A percentile compares a stretch with the other conserved stretches of the same genome.
phyloP scores from a whole-genome alignment of 768 basidiomycete species.

The Clavulina sp. region DNA sequence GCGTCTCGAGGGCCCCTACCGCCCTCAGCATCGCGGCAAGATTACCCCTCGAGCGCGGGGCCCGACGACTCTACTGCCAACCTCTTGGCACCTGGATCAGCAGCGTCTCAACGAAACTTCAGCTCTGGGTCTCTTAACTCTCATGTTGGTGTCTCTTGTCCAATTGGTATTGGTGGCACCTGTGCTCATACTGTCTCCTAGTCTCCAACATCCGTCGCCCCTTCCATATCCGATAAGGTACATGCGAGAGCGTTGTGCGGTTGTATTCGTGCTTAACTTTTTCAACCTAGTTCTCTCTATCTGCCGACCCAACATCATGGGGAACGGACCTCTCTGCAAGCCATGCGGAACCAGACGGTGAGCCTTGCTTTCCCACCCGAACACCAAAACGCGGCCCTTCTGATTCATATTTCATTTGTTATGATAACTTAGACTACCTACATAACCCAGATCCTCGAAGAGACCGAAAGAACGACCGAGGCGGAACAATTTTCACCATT shows the following conservation, averaged over 20 bases:
- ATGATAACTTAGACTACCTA: slow-evolving; percentile 5
- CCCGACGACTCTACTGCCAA: not conserved
- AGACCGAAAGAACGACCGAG: slow-evolving; percentile 16
- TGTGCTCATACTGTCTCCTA: not conserved
- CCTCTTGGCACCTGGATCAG: not conserved
- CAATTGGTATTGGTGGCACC: not conserved
- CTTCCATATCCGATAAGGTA: slow-evolving; percentile 1
- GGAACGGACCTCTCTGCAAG: slow-evolving; percentile 10
- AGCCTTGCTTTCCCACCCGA: not conserved
- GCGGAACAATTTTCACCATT: slow-evolving; percentile 20
- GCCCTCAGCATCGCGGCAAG: too few species aligned
- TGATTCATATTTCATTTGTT: not conserved
- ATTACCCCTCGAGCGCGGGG: too few species aligned
- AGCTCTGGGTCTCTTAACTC: not conserved
- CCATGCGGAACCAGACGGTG: slow-evolving; percentile 5
- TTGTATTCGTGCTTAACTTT: not conserved
- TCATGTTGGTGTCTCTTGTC: not conserved
- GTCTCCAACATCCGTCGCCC: not conserved
- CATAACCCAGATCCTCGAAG: slow-evolving; percentile 11
- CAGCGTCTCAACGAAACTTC: not conserved
- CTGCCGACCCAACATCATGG: slow-evolving; percentile 9
- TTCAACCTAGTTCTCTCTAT: slow-evolving; percentile 1
- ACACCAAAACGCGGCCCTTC: not conserved
- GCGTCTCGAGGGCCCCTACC: too few species aligned
- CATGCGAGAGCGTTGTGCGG: not conserved